Base-by-base conservation (phyloP, 2,329 filamentous ascomycete genomes). In the Ceratocystis albifundus region DNA sequence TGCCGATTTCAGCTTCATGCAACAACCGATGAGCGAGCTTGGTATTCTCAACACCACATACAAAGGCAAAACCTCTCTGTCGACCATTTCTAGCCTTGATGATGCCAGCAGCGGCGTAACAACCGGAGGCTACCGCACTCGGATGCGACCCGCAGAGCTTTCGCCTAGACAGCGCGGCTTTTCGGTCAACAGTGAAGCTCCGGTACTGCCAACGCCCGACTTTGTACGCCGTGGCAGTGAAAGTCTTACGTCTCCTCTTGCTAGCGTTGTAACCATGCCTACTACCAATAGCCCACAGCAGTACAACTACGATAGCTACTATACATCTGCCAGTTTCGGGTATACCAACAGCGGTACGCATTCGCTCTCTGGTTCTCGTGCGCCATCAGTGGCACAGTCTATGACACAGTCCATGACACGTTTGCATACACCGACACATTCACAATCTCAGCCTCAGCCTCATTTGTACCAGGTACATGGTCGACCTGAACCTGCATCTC, bases 1-100 rank as follows among this genome's bases (percentile, higher is more conserved):
- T 64, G 83, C 84, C 17, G 92, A 96, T 72, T 94, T 88, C 74
- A 85, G 83, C 28, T 87, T 88, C 71, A 84, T 88, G 64, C 88
- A 95, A 70, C 85, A 87, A 32, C 83, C 87, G 69, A 80, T 92
- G 22, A 80, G 84, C 70, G 83, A 82, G 61, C 82, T 96, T 59
- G 84, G 85, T 20, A 88, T 96, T 66, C 83, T 92, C 75, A 96
- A 95, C 72, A 88, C 89, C 20, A 85, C 74, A 73, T 88, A 76
- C 74, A 84, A 71, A 79, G 86, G 73, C 74, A 83, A 73, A 74
- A 81, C 75, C 71, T 87, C 77, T 25, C 83, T 79, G 71, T 87
- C 76, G 75, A 88, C 77, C 48, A 84, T 85, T 1, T 74, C 75
- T 77, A 82, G 80, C 75, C 79, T 73, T 72, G 83, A 77, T 71